These are phyloP conservation scores for Aspergillus indologenus DNA, from an alignment of 495 filamentous ascomycete genomes.

Conservation along the genomic window DNA sequence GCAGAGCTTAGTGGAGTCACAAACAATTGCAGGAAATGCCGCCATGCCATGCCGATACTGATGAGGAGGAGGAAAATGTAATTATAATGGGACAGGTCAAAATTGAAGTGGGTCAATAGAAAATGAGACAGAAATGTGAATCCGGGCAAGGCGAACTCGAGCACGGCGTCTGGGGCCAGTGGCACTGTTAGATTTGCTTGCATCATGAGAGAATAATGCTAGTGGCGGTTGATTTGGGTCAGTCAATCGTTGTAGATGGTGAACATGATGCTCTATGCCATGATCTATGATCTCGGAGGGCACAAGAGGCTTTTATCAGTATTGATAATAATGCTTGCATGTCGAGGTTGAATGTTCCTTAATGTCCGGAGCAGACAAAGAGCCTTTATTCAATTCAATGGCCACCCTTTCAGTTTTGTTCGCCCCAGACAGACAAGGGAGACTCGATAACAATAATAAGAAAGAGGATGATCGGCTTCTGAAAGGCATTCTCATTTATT, in stretches of 20 bases:
- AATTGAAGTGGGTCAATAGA: constrained; percentile 55
- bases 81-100: constrained; percentile 71
- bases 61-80: constrained; percentile 54
- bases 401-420: too few species aligned
- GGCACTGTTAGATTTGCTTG: constrained; percentile 17
- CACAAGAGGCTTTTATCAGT: background rate
- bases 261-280: background rate
- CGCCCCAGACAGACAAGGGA: too few species aligned
- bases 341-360: background rate
- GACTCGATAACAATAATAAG: background rate
- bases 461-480: background rate
- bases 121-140: constrained; percentile 62
- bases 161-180: constrained; percentile 38
- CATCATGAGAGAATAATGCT: constrained; percentile 8
- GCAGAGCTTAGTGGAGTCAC: background rate
- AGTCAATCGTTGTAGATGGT: background rate
- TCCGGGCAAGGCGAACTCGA: constrained; percentile 72
- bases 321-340: background rate
- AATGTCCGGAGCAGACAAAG: background rate
- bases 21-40: constrained; percentile 36
- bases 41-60: constrained; percentile 43
- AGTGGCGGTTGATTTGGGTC: background rate
- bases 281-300: background rate
- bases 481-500: background rate
- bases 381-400: background rate